phyloP scores from a whole-genome alignment of 768 basidiomycete genomes.

The Goffeauzyma gilvescens region DNA sequence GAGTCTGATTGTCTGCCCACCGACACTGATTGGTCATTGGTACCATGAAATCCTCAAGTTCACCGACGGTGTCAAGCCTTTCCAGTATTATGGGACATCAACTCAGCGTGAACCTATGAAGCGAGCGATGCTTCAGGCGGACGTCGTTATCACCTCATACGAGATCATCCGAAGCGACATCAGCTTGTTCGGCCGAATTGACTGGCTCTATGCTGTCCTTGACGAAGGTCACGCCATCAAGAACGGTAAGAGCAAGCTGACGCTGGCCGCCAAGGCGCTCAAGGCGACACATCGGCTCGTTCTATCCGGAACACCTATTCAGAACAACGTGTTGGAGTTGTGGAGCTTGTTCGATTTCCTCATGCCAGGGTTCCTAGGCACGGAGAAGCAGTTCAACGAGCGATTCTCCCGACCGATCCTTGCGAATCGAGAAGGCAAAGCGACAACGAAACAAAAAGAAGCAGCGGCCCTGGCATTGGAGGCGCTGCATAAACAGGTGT shows the following conservation, averaged over 20 bases:
- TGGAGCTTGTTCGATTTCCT: slow-evolving; percentile 99
- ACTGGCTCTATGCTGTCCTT: slow-evolving; percentile 89
- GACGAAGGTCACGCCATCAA: slow-evolving; percentile 99
- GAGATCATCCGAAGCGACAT: slow-evolving; percentile 95
- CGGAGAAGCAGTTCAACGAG: slow-evolving; percentile 81
- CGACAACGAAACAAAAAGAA: slow-evolving; percentile 65
- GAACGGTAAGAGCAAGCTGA: slow-evolving; percentile 93
- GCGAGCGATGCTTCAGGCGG: slow-evolving; percentile 47
- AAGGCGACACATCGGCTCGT: slow-evolving; percentile 82
- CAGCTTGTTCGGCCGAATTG: slow-evolving; percentile 42
- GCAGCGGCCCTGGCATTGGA: slow-evolving; percentile 93
- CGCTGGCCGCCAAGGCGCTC: slow-evolving; percentile 81
- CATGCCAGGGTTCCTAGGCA: slow-evolving; percentile 98
- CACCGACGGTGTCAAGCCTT: slow-evolving; percentile 57
- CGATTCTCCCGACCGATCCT: slow-evolving; percentile 89
- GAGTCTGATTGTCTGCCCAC: slow-evolving; percentile 86
- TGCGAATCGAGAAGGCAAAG: slow-evolving; percentile 81
- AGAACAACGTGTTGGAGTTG: slow-evolving; percentile 93
- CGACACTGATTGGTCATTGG: slow-evolving; percentile 96
- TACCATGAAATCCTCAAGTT: slow-evolving; percentile 95
- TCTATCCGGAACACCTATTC: slow-evolving; percentile 91
- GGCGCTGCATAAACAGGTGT: slow-evolving; percentile 90
- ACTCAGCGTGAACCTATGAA: slow-evolving; percentile 57
- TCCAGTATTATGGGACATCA: slow-evolving; percentile 74
- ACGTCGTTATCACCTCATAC: slow-evolving; percentile 92